Evolutionary conservation across 2,329 filamentous ascomycete genomes (phyloP).

Genomic region (Coniochaeta hoffmannii): DNA sequence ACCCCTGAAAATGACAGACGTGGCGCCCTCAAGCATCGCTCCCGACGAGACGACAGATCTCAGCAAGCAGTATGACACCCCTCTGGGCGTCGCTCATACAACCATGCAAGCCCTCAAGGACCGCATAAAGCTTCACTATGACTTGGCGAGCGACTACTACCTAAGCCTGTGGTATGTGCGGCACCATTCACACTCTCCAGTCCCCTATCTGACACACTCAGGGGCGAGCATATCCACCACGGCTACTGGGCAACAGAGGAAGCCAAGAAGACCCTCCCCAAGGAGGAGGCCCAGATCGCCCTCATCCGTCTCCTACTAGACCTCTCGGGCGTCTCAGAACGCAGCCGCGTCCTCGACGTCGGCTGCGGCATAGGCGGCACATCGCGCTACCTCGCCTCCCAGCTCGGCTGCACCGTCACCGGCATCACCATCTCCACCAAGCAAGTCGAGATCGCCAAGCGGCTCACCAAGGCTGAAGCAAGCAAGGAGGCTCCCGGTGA

Average conservation of each 20-base stretch:
- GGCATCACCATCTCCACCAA: constrained; percentile 53
- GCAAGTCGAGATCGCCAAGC: constrained; percentile 50
- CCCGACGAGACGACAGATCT: constrained; percentile 24
- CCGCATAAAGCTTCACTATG: constrained; percentile 53
- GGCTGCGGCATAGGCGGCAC: constrained; percentile 56
- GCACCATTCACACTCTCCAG: not conserved
- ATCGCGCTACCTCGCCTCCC: constrained; percentile 44
- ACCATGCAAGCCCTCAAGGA: constrained; percentile 46
- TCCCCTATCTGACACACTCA: constrained; percentile 15
- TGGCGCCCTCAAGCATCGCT: not conserved
- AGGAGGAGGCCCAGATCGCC: constrained; percentile 50
- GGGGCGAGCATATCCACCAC: constrained; percentile 58
- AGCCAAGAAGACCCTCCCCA: constrained; percentile 39
- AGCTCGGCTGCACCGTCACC: constrained; percentile 44
- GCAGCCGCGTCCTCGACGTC: constrained; percentile 45
- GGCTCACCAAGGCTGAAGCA: constrained; percentile 34
- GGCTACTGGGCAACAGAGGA: constrained; percentile 47
- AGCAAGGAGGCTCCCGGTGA: constrained; percentile 11
- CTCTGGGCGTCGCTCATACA: constrained; percentile 34
- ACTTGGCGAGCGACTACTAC: constrained; percentile 55
- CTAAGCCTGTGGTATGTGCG: constrained; percentile 46
- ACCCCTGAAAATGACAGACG: not conserved
- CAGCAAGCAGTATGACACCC: constrained; percentile 38
- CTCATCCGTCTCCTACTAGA: constrained; percentile 48
- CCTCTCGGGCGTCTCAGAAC: constrained; percentile 29